phyloP scores from a whole-genome alignment of 306 rosid genomes.

The Casuarina cunninghamiana region DNA sequence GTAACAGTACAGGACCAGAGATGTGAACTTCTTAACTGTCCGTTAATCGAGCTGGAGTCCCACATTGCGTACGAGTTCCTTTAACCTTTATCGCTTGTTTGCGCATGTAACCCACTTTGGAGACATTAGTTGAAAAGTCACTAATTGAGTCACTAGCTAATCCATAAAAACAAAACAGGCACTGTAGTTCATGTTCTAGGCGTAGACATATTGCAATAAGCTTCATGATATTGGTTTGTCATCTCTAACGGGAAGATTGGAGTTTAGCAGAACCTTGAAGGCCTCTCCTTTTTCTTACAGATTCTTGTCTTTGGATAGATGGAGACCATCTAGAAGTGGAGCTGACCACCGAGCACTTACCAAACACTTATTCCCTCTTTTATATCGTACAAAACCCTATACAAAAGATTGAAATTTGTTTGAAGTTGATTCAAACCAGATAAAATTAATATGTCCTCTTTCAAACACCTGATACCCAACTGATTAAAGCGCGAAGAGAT shows the following conservation, averaged over 20 bases:
- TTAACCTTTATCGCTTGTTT: neutral
- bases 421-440: neutral
- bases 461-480: neutral
- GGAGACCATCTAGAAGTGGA: too few species aligned
- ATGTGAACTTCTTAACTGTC: too few species aligned
- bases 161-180: neutral
- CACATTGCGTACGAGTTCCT: too few species aligned
- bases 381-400: neutral
- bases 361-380: neutral
- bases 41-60: too few species aligned
- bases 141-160: neutral
- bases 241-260: neutral
- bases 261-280: too few species aligned
- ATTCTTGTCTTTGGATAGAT: too few species aligned
- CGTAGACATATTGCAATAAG: neutral
- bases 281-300: too few species aligned
- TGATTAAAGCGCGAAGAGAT: neutral
- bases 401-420: neutral
- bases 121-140: neutral
- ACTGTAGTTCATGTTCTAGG: neutral
- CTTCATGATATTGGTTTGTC: too few species aligned
- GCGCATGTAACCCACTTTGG: neutral
- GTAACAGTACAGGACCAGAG: too few species aligned
- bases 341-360: too few species aligned
- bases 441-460: too few species aligned